Evolutionary conservation across 805 yeast genomes (phyloP).

Genomic region (Starmerella vitae): DNA sequence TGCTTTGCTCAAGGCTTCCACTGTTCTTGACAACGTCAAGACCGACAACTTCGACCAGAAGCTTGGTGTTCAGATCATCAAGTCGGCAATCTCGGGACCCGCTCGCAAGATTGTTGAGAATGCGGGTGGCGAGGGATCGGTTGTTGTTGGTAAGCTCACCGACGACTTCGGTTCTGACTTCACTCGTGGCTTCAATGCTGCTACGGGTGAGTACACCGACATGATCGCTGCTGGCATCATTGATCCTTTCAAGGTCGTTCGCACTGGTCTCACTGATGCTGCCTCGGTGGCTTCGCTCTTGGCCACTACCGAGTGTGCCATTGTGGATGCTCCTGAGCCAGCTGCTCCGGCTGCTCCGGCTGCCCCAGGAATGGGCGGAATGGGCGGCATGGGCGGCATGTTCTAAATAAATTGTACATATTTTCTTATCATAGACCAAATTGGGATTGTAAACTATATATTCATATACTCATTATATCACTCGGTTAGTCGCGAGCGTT

Average conservation of each 20-base stretch:
- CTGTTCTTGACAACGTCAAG: constrained; percentile 53
- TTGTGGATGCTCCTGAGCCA: constrained; percentile 84
- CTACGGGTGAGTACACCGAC: constrained; percentile 86
- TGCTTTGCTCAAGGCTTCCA: constrained; percentile 85
- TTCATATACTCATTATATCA: neutral
- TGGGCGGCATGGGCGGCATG: constrained; percentile 28
- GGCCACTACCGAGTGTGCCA: constrained; percentile 97
- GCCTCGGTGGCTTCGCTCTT: constrained; percentile 93
- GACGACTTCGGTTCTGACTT: constrained; percentile 51
- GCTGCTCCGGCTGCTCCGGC: constrained; percentile 42
- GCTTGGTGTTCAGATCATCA: constrained; percentile 87
- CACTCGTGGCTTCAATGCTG: constrained; percentile 81
- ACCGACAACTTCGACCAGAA: constrained; percentile 89
- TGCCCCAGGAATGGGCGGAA: constrained; percentile 56
- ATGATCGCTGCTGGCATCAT: constrained; percentile 95
- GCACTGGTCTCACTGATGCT: constrained; percentile 90
- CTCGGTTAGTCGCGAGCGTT: constrained; percentile 13
- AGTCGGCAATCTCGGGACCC: constrained; percentile 85
- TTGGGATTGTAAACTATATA: neutral
- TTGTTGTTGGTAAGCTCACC: constrained; percentile 76
- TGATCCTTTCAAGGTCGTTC: constrained; percentile 96
- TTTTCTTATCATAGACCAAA: neutral
- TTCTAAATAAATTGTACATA: constrained; percentile 3
- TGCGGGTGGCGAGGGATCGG: constrained; percentile 97
- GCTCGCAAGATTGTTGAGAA: constrained; percentile 91